Percentiles rank a stretch among this genome's conserved stretches.
These are phyloP conservation scores for Aspergillus terreus DNA, from an alignment of 2,329 filamentous ascomycete species.

Conservation along the genomic window DNA sequence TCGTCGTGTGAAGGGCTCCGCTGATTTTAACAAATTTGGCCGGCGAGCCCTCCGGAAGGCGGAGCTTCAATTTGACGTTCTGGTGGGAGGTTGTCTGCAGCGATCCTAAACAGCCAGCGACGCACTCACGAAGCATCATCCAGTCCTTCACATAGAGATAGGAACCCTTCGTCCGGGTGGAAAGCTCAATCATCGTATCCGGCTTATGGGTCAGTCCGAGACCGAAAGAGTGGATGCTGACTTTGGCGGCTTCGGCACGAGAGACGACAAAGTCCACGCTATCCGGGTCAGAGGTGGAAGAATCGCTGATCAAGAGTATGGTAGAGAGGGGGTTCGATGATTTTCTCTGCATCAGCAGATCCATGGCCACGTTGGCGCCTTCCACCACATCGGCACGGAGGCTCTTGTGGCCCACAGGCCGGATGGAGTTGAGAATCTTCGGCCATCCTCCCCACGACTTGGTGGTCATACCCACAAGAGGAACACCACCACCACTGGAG, in stretches of 20 bases:
- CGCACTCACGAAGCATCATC: conserved; percentile 99
- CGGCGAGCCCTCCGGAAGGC: conserved; percentile 89
- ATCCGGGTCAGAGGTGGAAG: conserved; percentile 87
- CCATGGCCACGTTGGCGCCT: conserved; percentile 97
- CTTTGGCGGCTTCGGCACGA: conserved; percentile 93
- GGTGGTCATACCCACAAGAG: conserved; percentile 96
- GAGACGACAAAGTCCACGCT: conserved; percentile 98
- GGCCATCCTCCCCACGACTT: conserved; percentile 92
- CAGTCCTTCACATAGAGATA: conserved; percentile 99
- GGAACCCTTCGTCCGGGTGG: conserved; percentile 89
- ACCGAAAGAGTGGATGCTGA: conserved; percentile 91
- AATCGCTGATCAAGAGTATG: conserved; percentile 95
- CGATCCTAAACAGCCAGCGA: conserved; percentile 86
- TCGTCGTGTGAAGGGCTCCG: conserved; percentile 91
- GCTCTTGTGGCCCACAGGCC: conserved; percentile 93
- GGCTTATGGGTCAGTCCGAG: conserved; percentile 96
- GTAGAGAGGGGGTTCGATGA: conserved; percentile 92
- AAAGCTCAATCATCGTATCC: conserved; percentile 97
- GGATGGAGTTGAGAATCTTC: conserved; percentile 79
- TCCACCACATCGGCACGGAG: conserved; percentile 95
- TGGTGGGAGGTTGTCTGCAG: conserved; percentile 96
- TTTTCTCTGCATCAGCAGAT: conserved; percentile 95
- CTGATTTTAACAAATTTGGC: conserved; percentile 99
- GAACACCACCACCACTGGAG: conserved; percentile 86
- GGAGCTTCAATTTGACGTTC: conserved; percentile 93